Base-by-base conservation (phyloP, 768 basidiomycete genomes). In the Mycena epipterygia region DNA sequence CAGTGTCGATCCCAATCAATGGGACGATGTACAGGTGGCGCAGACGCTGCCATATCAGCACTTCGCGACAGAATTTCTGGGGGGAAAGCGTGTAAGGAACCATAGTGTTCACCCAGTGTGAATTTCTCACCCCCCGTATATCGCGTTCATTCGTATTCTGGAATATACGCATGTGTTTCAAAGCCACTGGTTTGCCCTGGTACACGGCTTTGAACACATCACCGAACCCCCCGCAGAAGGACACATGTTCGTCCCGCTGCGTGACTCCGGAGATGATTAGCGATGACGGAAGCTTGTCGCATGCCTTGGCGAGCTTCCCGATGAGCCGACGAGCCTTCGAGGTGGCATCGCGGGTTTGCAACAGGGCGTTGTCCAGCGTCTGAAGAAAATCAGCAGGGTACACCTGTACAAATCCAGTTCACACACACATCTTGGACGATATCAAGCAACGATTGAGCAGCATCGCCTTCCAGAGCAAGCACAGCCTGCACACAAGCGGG, bases 1-100 rank as follows among this genome's bases (percentile, higher is more conserved):
- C n/a, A n/a, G n/a, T n/a, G n/a, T n/a, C n/a, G n/a, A n/a, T n/a
- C n/a, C n/a, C n/a, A n/a, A n/a, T n/a, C n/a, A n/a, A n/a, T n/a
- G n/a, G n/a, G n/a, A n/a, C n/a, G n/a, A n/a, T n/a, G n/a, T n/a
- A n/a, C n/a, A n/a, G n/a, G n/a, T n/a, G n/a, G n/a, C n/a, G n/a
- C n/a, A n/a, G n/a, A n/a, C n/a, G n/a, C n/a, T n/a, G n/a, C n/a
- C n/a, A n/a, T n/a, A n/a, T n/a, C n/a, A 78, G 59, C 8, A 75
- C 77, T 51, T 78, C 77, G 30, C 74, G 56, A 42, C 72, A 76
- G 46, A 78, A 74, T 52, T 60, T 67, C 77, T 78, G 44, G 1
- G 9, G 3, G 29, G 14, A n/a, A n/a, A n/a, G n/a, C n/a, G 33
- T 32, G 7, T 56, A 70, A 74, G 51, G 13, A 21, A 7, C 32